A percentile compares a stretch with the other conserved stretches of the same genome.
Conservation (phyloP, 1,284 basidiomycete species). For the Ceratorhiza oryzae-sativae region DNA sequence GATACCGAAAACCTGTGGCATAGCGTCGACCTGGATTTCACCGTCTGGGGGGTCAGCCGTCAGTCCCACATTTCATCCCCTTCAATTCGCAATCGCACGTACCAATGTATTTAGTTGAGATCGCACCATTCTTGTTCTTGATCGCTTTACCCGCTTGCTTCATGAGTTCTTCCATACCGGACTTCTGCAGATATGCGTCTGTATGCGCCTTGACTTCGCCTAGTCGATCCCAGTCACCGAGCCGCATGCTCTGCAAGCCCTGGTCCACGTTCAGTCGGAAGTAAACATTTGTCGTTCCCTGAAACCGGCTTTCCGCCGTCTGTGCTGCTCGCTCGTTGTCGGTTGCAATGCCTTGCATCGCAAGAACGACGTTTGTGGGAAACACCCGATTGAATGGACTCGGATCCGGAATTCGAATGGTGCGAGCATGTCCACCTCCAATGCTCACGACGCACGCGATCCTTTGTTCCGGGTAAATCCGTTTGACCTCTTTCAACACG, state of each 20-base stretch:
- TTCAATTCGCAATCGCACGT: no score
- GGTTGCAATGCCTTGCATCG: background rate
- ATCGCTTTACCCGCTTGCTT: background rate
- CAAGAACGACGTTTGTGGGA: background rate
- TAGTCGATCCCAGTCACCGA: background rate
- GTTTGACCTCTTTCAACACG: constrained; percentile 14
- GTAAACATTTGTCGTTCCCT: background rate
- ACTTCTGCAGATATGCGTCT: background rate
- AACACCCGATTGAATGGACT: background rate
- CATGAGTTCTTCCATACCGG: background rate
- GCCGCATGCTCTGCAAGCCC: constrained; percentile 14
- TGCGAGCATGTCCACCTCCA: background rate
- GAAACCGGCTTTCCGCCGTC: constrained; percentile 1
- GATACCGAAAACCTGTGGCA: background rate
- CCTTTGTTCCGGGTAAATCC: background rate
- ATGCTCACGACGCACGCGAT: constrained; percentile 23
- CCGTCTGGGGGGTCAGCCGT: background rate
- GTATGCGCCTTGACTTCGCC: constrained; percentile 8
- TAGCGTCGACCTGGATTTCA: background rate
- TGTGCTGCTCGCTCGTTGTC: constrained; percentile 22
- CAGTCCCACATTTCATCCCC: no score
- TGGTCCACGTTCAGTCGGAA: constrained; percentile 20
- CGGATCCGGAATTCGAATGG: background rate
- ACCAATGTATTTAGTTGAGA: constrained; percentile 13
- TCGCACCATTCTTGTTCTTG: background rate